These are phyloP conservation scores for Mortierella sp. DNA, from an alignment of 371 early-diverging fungal species.

Conservation along the genomic window DNA sequence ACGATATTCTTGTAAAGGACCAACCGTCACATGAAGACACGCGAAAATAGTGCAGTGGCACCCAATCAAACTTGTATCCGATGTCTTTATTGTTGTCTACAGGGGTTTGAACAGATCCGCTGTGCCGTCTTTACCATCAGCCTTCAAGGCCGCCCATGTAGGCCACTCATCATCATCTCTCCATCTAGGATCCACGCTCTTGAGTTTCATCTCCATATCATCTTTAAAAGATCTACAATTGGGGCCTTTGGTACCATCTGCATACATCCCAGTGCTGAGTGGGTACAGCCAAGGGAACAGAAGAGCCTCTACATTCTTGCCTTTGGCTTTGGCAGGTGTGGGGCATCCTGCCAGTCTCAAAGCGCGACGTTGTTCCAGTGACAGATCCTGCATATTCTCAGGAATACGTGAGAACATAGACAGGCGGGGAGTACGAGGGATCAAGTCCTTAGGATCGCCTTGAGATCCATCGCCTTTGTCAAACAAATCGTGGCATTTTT, in stretches of 20 bases:
- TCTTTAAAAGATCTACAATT: slow-evolving; percentile 40
- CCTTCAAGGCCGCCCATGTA: slow-evolving; percentile 41
- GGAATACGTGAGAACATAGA: slow-evolving; percentile 53
- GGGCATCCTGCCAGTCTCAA: slow-evolving; percentile 36
- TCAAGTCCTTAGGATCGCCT: slow-evolving; percentile 42
- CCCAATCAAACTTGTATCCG: slow-evolving; percentile 5
- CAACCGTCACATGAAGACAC: neutral
- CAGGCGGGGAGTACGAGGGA: slow-evolving; percentile 38
- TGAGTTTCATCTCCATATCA: slow-evolving; percentile 52
- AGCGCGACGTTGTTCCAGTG: slow-evolving; percentile 27
- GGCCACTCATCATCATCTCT: slow-evolving; percentile 50
- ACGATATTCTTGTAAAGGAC: neutral
- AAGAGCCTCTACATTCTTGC: slow-evolving; percentile 38
- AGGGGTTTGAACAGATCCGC: slow-evolving; percentile 38
- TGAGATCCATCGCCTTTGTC: slow-evolving; percentile 36
- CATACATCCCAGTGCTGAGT: slow-evolving; percentile 37
- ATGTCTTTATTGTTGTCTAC: neutral
- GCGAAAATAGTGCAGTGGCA: neutral
- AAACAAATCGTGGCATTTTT: slow-evolving; percentile 37
- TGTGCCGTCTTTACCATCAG: slow-evolving; percentile 45
- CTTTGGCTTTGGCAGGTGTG: slow-evolving; percentile 44
- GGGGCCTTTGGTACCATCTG: slow-evolving; percentile 37
- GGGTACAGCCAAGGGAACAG: slow-evolving; percentile 49
- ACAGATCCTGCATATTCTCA: slow-evolving; percentile 30
- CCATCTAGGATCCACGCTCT: slow-evolving; percentile 41